phyloP scores from a whole-genome alignment of 371 early-diverging fungal genomes.

The Phascolomyces articulosus region DNA sequence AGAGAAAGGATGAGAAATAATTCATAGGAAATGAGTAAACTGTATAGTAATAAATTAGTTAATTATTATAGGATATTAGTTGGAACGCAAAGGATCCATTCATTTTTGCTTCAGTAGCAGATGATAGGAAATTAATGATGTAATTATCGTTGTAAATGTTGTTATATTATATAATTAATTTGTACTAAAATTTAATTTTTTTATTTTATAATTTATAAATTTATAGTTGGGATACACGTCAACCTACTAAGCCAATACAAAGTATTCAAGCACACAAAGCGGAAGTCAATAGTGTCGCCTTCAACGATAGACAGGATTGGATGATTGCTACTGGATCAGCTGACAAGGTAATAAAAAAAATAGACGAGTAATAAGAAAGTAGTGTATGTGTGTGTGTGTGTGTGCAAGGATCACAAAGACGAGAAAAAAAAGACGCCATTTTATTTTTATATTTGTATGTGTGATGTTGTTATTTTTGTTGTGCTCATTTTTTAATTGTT shows the following conservation, averaged over 20 bases:
- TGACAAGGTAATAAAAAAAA: constrained; percentile 67
- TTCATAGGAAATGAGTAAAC: too few relatives aligned
- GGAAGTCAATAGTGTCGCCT: constrained; percentile 94
- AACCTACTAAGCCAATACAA: constrained; percentile 63
- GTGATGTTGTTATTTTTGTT: too few relatives aligned
- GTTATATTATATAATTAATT: background rate
- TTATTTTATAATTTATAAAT: background rate
- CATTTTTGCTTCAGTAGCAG: constrained; percentile 96
- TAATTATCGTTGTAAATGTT: constrained; percentile 39
- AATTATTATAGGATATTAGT: constrained; percentile 82
- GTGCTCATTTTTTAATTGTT: background rate
- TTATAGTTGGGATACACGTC: constrained; percentile 73
- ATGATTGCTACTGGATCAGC: constrained; percentile 95
- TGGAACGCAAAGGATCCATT: constrained; percentile 84
- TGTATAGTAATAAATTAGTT: background rate
- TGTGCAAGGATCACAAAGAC: too few relatives aligned
- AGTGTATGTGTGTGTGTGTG: too few relatives aligned
- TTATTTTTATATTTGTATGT: too few relatives aligned
- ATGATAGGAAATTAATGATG: constrained; percentile 91
- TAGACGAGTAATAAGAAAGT: too few relatives aligned
- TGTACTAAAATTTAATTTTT: background rate
- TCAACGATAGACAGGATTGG: constrained; percentile 87
- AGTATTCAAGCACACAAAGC: constrained; percentile 85
- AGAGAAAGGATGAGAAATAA: too few relatives aligned
- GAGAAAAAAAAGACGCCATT: too few relatives aligned